phyloP scores from a whole-genome alignment of 257 asterid genomes.

The Solanum virginianum region DNA sequence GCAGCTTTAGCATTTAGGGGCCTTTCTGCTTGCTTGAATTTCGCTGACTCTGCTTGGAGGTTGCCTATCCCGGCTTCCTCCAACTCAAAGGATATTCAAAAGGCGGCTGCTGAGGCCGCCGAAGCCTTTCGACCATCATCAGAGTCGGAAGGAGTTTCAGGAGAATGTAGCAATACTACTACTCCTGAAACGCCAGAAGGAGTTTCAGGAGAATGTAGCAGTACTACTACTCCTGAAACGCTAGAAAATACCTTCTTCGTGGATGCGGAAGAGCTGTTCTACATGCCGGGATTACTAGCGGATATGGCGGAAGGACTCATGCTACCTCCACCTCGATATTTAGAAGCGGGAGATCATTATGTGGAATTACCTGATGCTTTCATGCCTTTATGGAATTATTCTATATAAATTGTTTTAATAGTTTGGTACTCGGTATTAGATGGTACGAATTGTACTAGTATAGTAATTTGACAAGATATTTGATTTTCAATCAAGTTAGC shows the following conservation, averaged over 20 bases:
- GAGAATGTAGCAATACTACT: background rate
- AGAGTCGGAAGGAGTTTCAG: background rate
- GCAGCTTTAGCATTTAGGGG: slow-evolving; percentile 57
- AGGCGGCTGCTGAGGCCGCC: slow-evolving; percentile 39
- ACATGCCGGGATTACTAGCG: slow-evolving; percentile 26
- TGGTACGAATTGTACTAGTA: background rate
- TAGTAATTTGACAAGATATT: background rate
- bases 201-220: background rate
- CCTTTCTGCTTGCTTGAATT: slow-evolving; percentile 44
- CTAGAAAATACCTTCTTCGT: background rate
- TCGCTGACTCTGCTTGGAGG: slow-evolving; percentile 47
- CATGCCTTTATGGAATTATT: background rate
- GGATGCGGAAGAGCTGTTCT: background rate
- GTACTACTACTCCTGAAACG: background rate
- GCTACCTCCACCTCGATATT: slow-evolving; percentile 34
- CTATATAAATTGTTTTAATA: background rate
- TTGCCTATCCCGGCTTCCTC: slow-evolving; percentile 36
- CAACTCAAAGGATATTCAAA: slow-evolving; percentile 42
- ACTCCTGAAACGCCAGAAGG: background rate
- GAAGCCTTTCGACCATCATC: slow-evolving; percentile 24
- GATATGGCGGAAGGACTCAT: slow-evolving; percentile 48
- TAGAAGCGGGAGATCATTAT: background rate
- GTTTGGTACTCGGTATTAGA: background rate
- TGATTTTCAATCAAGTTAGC: background rate
- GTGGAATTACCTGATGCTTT: background rate